A percentile compares a stretch with the other conserved stretches of the same genome.
phyloP scores from a whole-genome alignment of 1,139 yeast species.

The Saccharomyces uvarum region DNA sequence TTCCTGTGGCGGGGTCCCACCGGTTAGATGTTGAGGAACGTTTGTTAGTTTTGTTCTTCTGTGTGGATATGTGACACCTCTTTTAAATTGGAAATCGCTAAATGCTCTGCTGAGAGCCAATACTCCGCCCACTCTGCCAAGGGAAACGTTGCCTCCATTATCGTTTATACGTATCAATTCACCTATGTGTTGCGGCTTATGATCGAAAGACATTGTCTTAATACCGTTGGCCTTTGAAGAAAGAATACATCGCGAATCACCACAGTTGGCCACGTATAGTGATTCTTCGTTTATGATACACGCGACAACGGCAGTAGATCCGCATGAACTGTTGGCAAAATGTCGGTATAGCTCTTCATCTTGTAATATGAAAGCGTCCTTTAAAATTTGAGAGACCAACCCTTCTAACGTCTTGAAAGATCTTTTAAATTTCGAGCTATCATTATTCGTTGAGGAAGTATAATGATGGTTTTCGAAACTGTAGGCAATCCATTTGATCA shows the following conservation, averaged over 20 bases:
- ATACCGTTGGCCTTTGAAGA: constrained; percentile 37
- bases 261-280: constrained; percentile 57
- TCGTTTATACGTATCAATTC: constrained; percentile 66
- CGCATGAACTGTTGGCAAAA: constrained; percentile 43
- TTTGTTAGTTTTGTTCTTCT: not conserved
- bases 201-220: constrained; percentile 64
- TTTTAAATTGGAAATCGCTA: constrained; percentile 64
- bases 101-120: constrained; percentile 69
- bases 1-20: constrained; percentile 33
- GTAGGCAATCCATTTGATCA: constrained; percentile 27
- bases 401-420: constrained; percentile 32
- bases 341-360: constrained; percentile 48
- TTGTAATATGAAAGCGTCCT: constrained; percentile 48
- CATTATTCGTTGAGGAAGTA: constrained; percentile 8
- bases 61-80: constrained; percentile 35
- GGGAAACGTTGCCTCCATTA: constrained; percentile 63
- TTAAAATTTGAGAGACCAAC: constrained; percentile 37
- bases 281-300: constrained; percentile 41
- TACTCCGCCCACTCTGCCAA: constrained; percentile 65
- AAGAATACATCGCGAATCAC: constrained; percentile 64
- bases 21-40: constrained; percentile 8
- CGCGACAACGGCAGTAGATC: constrained; percentile 61
- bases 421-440: constrained; percentile 10
- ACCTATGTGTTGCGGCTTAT: constrained; percentile 70
- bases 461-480: constrained; percentile 29